These are phyloP conservation scores for Barnettozyma salicaria DNA, from an alignment of 805 yeast species.

Conservation along the genomic window DNA sequence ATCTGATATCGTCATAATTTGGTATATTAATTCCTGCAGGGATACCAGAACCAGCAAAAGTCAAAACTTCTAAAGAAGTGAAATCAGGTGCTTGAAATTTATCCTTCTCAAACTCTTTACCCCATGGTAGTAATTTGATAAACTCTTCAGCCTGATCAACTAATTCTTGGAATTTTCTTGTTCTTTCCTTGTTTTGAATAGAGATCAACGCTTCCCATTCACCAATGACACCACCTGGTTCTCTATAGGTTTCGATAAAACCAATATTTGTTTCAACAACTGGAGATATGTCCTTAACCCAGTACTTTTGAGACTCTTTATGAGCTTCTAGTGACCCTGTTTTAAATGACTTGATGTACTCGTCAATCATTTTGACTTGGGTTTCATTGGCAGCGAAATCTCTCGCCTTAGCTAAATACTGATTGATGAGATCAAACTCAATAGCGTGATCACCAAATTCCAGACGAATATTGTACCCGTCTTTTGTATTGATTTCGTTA, in stretches of 20 bases:
- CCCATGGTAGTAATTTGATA: conserved; percentile 74
- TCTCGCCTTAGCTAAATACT: conserved; percentile 50
- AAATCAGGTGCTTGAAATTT: conserved; percentile 89
- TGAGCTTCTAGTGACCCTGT: conserved; percentile 85
- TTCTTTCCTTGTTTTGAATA: conserved; percentile 82
- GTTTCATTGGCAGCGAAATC: conserved; percentile 66
- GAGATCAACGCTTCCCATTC: conserved; percentile 94
- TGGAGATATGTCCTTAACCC: conserved; percentile 88
- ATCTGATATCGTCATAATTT: conserved; percentile 83
- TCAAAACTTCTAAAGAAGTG: conserved; percentile 81
- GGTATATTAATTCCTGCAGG: conserved; percentile 95
- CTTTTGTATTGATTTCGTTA: conserved; percentile 30
- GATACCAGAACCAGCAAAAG: conserved; percentile 84
- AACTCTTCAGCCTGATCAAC: conserved; percentile 62
- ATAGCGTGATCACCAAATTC: conserved; percentile 72
- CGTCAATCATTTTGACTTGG: conserved; percentile 58
- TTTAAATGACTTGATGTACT: conserved; percentile 62
- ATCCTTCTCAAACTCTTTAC: conserved; percentile 68
- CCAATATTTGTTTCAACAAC: conserved; percentile 77
- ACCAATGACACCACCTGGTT: conserved; percentile 86
- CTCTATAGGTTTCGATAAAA: conserved; percentile 88
- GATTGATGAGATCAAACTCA: conserved; percentile 58
- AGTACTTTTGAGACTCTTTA: conserved; percentile 72
- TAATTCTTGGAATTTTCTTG: conserved; percentile 67
- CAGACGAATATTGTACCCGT: conserved; percentile 42